Evolutionary conservation across 2,329 filamentous ascomycete species (phyloP), one percentile per base, ranked within the genome.

Genomic region (Metarhizium anisopliae): DNA sequence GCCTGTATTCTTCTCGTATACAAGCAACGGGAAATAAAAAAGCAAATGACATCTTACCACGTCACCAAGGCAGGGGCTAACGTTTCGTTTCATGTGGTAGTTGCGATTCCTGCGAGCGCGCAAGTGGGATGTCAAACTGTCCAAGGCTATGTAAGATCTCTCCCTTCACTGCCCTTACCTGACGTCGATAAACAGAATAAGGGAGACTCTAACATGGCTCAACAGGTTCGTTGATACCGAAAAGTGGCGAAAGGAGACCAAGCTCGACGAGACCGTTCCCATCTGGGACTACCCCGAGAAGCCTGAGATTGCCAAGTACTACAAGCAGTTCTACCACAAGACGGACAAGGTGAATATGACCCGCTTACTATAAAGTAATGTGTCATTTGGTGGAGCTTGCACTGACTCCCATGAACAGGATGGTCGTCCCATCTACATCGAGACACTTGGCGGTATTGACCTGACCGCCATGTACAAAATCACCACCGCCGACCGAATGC

Each of bases 311-410:
- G 89, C 89, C 73, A 78, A 93, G 74, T 96, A 89, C 80, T 99
- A 99, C 76, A 90, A 90, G 51, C 94, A 99, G 76, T 99, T 94
- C 79, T 99, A 99, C 78, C 94, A 99, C 83, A 96, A 96, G 79
- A 93, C 85, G 13, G 90, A 94, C 75, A 91, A 90, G 76, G 84
- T 86, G 71, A 55, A 66, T 54, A 14, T 3, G 7, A 6, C 13
- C 45, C 14, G 36, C 35, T 18, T 20, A 47, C 45, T 16, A 16
- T 13, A 20, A 32, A 47, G 51, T 2, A 6, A 49, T 30, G n/a
- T 14, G 14, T 25, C 25, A 2, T n/a, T 43, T 42, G 18, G 18
- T 29, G 20, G n/a, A 43, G 16, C 38, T 13, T 14, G 32, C 16
- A 43, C 20, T 43, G 51, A 52, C 36, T 2, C 13, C 36, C 38